These are phyloP conservation scores for Gracilaria caudata DNA, from an alignment of 23 red algal genomes.

Conservation along the genomic window DNA sequence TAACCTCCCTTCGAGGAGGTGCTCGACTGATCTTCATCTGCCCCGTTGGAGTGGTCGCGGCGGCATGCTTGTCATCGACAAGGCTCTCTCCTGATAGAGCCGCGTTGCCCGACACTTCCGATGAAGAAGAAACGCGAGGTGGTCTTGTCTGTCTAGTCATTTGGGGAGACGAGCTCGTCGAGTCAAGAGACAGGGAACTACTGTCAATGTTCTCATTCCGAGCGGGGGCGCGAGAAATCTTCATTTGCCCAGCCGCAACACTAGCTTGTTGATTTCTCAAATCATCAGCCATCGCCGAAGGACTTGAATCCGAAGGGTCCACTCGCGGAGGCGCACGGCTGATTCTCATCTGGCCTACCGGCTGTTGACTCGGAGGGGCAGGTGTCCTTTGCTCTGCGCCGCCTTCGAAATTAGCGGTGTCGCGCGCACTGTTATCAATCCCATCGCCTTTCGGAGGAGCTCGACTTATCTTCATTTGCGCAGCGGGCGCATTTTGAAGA, in stretches of 20 bases:
- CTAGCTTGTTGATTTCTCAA: neutral
- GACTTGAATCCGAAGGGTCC: neutral
- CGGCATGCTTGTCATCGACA: neutral
- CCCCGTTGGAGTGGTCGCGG: neutral
- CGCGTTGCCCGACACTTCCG: neutral
- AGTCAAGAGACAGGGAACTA: neutral
- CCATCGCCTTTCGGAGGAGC: conserved; percentile 12
- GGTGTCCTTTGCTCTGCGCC: neutral
- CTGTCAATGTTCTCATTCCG: neutral
- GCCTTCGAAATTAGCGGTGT: neutral
- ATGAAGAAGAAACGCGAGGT: neutral
- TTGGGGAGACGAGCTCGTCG: neutral
- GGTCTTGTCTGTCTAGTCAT: neutral
- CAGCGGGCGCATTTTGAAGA: neutral
- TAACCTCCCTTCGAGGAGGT: neutral
- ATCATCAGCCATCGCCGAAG: neutral
- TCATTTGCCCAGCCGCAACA: neutral
- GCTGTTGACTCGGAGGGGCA: neutral
- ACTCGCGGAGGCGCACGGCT: conserved; percentile 13
- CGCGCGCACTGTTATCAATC: neutral
- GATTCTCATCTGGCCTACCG: conserved; percentile 1
- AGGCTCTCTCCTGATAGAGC: neutral
- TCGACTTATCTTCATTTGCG: conserved; percentile 21
- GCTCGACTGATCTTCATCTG: conserved; percentile 23
- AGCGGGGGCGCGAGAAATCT: conserved; percentile 5